Conservation (phyloP, 208 protist genomes). For the Porcisia deanei region DNA sequence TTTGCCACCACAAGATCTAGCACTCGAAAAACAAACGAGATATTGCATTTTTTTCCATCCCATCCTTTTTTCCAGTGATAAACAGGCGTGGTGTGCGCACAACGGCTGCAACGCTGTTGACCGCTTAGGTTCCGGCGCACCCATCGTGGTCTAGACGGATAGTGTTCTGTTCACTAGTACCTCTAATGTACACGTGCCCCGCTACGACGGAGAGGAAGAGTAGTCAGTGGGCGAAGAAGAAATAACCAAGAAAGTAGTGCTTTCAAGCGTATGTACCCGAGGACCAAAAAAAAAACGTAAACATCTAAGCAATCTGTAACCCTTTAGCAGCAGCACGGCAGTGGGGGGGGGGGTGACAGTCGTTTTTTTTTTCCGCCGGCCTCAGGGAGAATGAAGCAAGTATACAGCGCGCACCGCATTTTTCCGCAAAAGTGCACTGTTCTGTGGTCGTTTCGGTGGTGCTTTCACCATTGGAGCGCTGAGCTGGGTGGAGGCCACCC, state of each 20-base stretch:
- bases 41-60: background rate
- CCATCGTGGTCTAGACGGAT: background rate
- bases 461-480: conserved; percentile 30
- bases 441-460: conserved; percentile 10
- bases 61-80: background rate
- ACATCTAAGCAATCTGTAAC: background rate
- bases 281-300: background rate
- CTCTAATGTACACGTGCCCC: background rate
- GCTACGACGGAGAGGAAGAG: background rate
- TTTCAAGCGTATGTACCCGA: background rate
- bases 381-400: conserved; percentile 16
- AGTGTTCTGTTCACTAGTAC: background rate
- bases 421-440: conserved; percentile 19
- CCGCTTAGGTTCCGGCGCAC: background rate
- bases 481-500: conserved; percentile 59
- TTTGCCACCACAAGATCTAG: no score
- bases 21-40: background rate
- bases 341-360: background rate
- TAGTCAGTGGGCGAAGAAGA: background rate
- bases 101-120: background rate
- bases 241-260: background rate
- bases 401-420: conserved; percentile 26
- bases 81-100: background rate
- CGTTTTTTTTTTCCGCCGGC: background rate
- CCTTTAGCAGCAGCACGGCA: background rate